Base-by-base conservation (phyloP, 345 rosid genomes). In the Geranium rotundifolium region DNA sequence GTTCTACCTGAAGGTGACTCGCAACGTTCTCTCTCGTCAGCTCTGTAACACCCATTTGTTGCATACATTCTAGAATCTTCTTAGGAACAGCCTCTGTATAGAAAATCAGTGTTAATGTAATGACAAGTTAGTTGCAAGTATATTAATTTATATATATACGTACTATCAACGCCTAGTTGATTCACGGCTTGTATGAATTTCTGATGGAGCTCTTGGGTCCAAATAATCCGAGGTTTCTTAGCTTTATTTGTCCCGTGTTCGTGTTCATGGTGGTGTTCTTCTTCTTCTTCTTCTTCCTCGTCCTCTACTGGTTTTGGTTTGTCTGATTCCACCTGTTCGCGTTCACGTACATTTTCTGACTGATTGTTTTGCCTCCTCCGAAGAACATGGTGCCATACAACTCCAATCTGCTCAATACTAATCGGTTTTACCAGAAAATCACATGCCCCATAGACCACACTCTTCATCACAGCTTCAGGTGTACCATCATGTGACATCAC, bases 1-100 rank as follows among this genome's bases (percentile, higher is more conserved):
- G 6, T 34, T 34, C 29, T 60, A 78, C 82, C 82, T 75, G 82
- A 52, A 75, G 77, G 29, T 78, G 79, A 54, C 82, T 78, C 8
- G 79, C 78, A 56, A 78, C 61, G 41, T 75, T 70, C 57, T 76
- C 77, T 58, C 79, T 66, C 5, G 73, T 75, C 29, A 79, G 57
- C 30, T 20, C 59, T 17, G 55, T 56, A 23, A 60, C 67, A 49
- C 72, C 70, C 82, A 75, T 79, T 58, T 23, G 52, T 39, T 61
- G 66, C 82, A 79, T 65, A 23, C 65, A 56, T 37, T 79, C 77
- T 75, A 79, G 60, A 29, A 79, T 79, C 60, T 73, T 75, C 73
- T 64, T 70, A 1, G 82, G 82, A 70, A 75, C 77, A 58, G 70
- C 77, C 46, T 65, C 82, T 75, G 76, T 65, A 23, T 23, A 23